These are phyloP conservation scores for Carpinus fangiana DNA, from an alignment of 306 rosid species.

Conservation along the genomic window DNA sequence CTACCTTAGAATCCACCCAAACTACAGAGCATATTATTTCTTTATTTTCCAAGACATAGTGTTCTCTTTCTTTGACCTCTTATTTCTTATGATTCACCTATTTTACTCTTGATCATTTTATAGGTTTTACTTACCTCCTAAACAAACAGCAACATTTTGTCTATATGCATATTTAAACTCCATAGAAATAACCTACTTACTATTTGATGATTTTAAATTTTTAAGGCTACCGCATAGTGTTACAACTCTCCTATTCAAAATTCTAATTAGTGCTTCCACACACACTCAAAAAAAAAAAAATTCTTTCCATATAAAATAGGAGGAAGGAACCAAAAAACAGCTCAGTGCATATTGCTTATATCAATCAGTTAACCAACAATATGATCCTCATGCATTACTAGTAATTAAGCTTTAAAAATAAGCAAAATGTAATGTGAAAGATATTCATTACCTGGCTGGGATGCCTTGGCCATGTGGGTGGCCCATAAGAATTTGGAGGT, in stretches of 20 bases:
- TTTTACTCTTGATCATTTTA: no score
- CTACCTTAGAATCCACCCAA: no score
- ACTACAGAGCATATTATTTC: no score
- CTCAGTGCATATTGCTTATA: not conserved
- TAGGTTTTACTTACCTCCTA: no score
- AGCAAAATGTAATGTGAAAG: constrained; percentile 1
- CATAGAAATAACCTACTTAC: not conserved
- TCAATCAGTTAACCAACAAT: constrained; percentile 22
- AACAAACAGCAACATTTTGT: no score
- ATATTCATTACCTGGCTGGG: constrained; percentile 65
- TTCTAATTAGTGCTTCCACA: not conserved
- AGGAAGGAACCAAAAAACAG: not conserved
- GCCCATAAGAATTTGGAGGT: constrained; percentile 60
- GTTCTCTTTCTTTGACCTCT: no score
- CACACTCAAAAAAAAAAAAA: not conserved
- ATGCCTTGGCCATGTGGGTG: constrained; percentile 77
- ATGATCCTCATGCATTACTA: not conserved
- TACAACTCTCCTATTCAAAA: not conserved
- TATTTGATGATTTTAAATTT: not conserved
- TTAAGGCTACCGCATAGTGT: not conserved
- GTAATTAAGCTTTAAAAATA: not conserved
- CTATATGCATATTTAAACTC: no score
- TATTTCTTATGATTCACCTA: no score
- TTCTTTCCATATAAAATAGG: not conserved
- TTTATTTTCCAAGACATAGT: no score